Conservation (phyloP, 768 basidiomycete species). For the Cyclocybe aegerita region DNA sequence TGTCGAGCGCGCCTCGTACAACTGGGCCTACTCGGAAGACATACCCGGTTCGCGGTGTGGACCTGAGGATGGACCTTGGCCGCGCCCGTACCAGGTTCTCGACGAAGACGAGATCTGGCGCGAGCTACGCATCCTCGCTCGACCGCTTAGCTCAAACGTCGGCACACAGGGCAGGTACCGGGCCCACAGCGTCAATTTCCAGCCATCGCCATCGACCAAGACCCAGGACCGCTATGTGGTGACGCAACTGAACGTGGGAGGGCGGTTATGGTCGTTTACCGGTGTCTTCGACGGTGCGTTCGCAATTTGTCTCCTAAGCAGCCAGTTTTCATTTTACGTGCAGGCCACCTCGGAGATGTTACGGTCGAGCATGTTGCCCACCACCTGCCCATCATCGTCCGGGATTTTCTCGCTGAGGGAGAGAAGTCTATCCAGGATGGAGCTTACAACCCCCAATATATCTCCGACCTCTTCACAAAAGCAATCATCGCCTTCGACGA, state of each 20-base stretch:
- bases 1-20: constrained; percentile 34
- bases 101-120: constrained; percentile 53
- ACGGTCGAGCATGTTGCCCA: constrained; percentile 69
- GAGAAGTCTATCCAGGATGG: constrained; percentile 37
- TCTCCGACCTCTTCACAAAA: constrained; percentile 55
- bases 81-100: constrained; percentile 54
- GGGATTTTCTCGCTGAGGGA: constrained; percentile 51
- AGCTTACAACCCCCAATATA: constrained; percentile 43
- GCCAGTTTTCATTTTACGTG: constrained; percentile 8
- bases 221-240: constrained; percentile 69
- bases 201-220: constrained; percentile 51
- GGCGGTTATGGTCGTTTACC: constrained; percentile 60
- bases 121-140: constrained; percentile 47
- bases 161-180: constrained; percentile 28
- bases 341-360: constrained; percentile 69
- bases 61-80: constrained; percentile 68
- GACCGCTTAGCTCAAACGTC: constrained; percentile 45
- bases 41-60: constrained; percentile 62
- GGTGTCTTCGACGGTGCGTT: constrained; percentile 69
- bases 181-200: constrained; percentile 66
- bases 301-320: constrained; percentile 5
- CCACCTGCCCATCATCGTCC: constrained; percentile 67
- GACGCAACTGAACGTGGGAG: constrained; percentile 53
- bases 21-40: constrained; percentile 56
- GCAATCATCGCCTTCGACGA: constrained; percentile 64